Percentiles rank a stretch among this genome's conserved stretches.
phyloP scores from a whole-genome alignment of 345 rosid genomes.

The Arabis alpina region DNA sequence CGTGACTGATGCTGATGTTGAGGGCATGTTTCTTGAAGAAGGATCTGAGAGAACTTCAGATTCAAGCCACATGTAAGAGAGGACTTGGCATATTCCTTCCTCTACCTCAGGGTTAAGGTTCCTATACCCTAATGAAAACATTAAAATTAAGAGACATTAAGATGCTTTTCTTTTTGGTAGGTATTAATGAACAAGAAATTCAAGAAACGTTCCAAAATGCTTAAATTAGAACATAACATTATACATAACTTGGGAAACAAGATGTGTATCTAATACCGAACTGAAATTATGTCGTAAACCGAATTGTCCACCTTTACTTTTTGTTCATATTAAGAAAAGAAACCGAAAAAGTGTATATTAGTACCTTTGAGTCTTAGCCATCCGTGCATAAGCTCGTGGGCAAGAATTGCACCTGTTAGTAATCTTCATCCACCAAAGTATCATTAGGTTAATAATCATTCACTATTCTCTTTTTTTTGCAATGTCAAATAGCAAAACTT shows the following conservation, averaged over 20 bases:
- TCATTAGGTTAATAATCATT: not conserved
- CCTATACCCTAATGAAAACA: slow-evolving; percentile 54
- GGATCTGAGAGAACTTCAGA: slow-evolving; percentile 78
- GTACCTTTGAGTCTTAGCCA: slow-evolving; percentile 93
- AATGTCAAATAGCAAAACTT: not conserved
- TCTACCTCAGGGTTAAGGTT: slow-evolving; percentile 89
- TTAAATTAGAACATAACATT: not conserved
- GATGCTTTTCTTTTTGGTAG: slow-evolving; percentile 5
- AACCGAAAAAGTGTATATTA: not conserved
- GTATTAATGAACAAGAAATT: not conserved
- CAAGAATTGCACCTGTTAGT: slow-evolving; percentile 93
- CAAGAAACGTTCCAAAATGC: not conserved
- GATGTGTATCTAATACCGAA: not conserved
- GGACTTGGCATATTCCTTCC: slow-evolving; percentile 96
- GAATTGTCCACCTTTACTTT: too few species aligned
- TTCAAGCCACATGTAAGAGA: slow-evolving; percentile 96
- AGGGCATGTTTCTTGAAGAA: slow-evolving; percentile 50
- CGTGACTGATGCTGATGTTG: slow-evolving; percentile 55
- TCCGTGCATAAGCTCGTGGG: slow-evolving; percentile 94
- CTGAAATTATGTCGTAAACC: not conserved
- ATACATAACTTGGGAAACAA: too few species aligned
- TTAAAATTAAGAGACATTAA: not conserved
- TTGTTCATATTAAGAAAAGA: not conserved
- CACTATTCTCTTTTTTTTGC: not conserved
- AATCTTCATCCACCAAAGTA: slow-evolving; percentile 56